Conservation (phyloP, 2,329 filamentous ascomycete genomes). For the Mollisiaceae sp. region DNA sequence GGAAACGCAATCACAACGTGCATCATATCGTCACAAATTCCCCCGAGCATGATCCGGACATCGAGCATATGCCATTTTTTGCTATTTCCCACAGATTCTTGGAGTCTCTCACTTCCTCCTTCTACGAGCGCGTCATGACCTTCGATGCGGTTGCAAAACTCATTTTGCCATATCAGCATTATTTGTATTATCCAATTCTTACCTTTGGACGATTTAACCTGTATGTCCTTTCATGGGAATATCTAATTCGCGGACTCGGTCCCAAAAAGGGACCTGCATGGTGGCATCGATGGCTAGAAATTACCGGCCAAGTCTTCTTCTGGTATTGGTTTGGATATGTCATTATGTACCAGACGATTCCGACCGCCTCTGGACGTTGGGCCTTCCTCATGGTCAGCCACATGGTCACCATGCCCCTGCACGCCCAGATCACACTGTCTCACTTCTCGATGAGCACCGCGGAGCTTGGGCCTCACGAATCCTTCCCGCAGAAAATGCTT, state of each 20-base stretch:
- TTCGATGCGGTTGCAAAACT: constrained; percentile 78
- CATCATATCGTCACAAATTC: constrained; percentile 97
- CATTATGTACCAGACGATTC: constrained; percentile 76
- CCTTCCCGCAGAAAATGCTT: constrained; percentile 88
- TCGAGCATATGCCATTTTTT: constrained; percentile 88
- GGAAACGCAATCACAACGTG: constrained; percentile 95
- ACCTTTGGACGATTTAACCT: constrained; percentile 86
- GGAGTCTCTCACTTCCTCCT: constrained; percentile 74
- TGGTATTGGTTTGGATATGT: constrained; percentile 87
- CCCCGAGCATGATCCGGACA: constrained; percentile 94
- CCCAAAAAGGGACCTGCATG: constrained; percentile 77
- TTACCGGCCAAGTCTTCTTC: constrained; percentile 78
- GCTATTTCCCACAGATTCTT: constrained; percentile 85
- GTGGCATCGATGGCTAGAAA: constrained; percentile 85
- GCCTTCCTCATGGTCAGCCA: constrained; percentile 81
- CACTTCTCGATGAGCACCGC: constrained; percentile 94
- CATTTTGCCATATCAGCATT: constrained; percentile 75
- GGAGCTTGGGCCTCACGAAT: constrained; percentile 82
- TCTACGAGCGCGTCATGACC: constrained; percentile 80
- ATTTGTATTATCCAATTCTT: constrained; percentile 83
- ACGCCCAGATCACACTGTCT: constrained; percentile 88
- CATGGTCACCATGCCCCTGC: constrained; percentile 78
- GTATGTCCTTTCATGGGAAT: constrained; percentile 80
- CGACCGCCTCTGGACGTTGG: constrained; percentile 70
- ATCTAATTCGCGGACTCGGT: constrained; percentile 71